Conservation (phyloP, 768 basidiomycete species). For the Pisolithus albus region DNA sequence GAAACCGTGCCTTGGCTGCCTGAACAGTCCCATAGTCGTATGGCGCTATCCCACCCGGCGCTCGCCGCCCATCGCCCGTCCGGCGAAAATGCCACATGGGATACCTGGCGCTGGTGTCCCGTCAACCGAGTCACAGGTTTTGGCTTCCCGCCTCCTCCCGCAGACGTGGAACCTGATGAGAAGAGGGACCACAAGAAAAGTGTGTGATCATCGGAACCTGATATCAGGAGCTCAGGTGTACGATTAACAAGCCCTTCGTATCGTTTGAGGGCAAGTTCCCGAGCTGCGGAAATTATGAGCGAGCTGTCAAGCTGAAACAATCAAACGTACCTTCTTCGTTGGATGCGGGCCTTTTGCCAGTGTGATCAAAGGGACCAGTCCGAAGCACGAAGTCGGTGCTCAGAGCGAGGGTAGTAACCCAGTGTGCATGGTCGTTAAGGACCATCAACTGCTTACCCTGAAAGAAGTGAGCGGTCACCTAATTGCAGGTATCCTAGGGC, state of each 20-base stretch:
- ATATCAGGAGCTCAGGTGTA: constrained; percentile 78
- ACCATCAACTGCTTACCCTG: constrained; percentile 81
- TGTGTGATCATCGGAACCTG: constrained; percentile 97
- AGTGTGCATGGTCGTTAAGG: constrained; percentile 94
- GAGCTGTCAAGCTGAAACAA: neutral
- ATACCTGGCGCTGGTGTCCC: constrained; percentile 92
- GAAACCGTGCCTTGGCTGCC: constrained; percentile 37
- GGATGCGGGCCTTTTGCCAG: constrained; percentile 64
- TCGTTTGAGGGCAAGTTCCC: constrained; percentile 65
- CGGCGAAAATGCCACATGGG: constrained; percentile 91
- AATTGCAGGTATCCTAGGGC: constrained; percentile 13
- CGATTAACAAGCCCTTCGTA: constrained; percentile 64
- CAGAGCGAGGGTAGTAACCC: constrained; percentile 95
- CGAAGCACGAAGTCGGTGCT: constrained; percentile 94
- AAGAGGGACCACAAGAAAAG: constrained; percentile 93
- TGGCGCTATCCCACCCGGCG: constrained; percentile 84
- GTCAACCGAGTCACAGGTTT: constrained; percentile 77
- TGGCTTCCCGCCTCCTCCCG: constrained; percentile 37
- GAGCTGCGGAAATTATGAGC: constrained; percentile 42
- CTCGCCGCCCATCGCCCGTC: constrained; percentile 90
- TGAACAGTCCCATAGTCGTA: constrained; percentile 83
- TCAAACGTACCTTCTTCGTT: constrained; percentile 70
- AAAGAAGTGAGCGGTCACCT: constrained; percentile 3
- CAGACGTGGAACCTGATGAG: constrained; percentile 33
- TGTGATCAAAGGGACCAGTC: constrained; percentile 93